Conservation (phyloP, 2,329 filamentous ascomycete species). For the Aspergillus floridensis region DNA sequence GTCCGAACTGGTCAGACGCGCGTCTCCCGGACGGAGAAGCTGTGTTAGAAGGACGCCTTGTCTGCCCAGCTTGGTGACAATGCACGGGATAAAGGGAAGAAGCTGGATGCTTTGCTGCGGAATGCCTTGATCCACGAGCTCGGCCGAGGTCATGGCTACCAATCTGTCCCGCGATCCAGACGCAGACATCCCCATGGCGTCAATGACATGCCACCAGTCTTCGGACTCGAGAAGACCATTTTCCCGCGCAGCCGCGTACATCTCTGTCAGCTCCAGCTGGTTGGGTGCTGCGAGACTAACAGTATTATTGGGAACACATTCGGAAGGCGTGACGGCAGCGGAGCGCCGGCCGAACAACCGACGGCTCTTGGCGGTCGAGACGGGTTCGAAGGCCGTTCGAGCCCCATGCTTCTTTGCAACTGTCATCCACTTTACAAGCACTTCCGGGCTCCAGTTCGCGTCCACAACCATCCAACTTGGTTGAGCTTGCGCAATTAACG, state of each 20-base stretch:
- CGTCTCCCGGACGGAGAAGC: conserved; percentile 66
- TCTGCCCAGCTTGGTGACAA: conserved; percentile 78
- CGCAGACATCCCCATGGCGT: conserved; percentile 70
- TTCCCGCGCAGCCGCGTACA: conserved; percentile 69
- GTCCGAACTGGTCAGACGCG: conserved; percentile 61
- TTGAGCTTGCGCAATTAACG: conserved; percentile 54
- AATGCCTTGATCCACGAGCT: conserved; percentile 74
- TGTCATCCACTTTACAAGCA: conserved; percentile 67
- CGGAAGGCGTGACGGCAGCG: conserved; percentile 32
- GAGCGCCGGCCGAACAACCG: conserved; percentile 57
- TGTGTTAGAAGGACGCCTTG: conserved; percentile 73
- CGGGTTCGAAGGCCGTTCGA: conserved; percentile 79
- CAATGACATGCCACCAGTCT: conserved; percentile 77
- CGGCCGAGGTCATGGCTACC: conserved; percentile 61
- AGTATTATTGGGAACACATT: conserved; percentile 59
- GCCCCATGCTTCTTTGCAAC: conserved; percentile 56
- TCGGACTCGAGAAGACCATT: conserved; percentile 66
- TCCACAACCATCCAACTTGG: conserved; percentile 83
- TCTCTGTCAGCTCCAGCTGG: conserved; percentile 72
- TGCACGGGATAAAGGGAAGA: conserved; percentile 79
- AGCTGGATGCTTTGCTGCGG: conserved; percentile 82
- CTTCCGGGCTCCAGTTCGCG: conserved; percentile 73
- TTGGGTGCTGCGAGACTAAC: conserved; percentile 81
- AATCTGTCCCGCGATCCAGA: conserved; percentile 69
- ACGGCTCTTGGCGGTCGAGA: conserved; percentile 75